Evolutionary conservation across 2,329 filamentous ascomycete genomes (phyloP).

Genomic region (Cercospora zeae-maydis): DNA sequence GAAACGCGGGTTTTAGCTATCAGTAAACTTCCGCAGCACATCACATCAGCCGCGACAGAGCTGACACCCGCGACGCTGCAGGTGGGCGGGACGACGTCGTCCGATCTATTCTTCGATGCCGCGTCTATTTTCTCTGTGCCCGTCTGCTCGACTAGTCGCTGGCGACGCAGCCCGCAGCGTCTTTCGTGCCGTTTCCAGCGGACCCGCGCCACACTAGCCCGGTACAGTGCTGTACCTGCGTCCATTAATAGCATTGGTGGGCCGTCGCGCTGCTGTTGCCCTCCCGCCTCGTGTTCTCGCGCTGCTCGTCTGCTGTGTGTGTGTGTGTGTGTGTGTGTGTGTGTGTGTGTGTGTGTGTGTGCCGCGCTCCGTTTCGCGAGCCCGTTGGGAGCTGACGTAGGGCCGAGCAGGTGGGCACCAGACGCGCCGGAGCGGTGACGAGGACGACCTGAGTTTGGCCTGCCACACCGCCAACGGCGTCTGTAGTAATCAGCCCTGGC

Average conservation of each 20-base stretch:
- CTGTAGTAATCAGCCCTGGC: constrained; percentile 8
- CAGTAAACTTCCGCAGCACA: neutral
- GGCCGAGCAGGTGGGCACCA: neutral
- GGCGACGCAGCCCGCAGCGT: constrained; percentile 2
- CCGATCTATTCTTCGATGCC: constrained; percentile 7
- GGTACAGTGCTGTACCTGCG: neutral
- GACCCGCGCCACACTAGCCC: constrained; percentile 3
- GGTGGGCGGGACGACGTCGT: neutral
- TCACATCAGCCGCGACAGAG: neutral
- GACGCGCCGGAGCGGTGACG: neutral
- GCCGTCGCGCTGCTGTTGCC: neutral
- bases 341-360: neutral
- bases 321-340: neutral
- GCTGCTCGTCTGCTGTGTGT: neutral
- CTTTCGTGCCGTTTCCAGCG: constrained; percentile 2
- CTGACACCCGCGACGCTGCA: neutral
- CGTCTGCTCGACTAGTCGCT: neutral
- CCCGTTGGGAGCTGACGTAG: neutral
- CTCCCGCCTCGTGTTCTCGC: neutral
- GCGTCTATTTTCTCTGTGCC: neutral
- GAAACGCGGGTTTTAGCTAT: neutral
- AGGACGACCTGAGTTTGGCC: neutral
- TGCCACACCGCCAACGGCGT: neutral
- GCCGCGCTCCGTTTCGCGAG: neutral
- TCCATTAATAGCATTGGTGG: constrained; percentile 4